Conservation (phyloP, 2,329 filamentous ascomycete species). For the Coniochaeta hoffmannii region DNA sequence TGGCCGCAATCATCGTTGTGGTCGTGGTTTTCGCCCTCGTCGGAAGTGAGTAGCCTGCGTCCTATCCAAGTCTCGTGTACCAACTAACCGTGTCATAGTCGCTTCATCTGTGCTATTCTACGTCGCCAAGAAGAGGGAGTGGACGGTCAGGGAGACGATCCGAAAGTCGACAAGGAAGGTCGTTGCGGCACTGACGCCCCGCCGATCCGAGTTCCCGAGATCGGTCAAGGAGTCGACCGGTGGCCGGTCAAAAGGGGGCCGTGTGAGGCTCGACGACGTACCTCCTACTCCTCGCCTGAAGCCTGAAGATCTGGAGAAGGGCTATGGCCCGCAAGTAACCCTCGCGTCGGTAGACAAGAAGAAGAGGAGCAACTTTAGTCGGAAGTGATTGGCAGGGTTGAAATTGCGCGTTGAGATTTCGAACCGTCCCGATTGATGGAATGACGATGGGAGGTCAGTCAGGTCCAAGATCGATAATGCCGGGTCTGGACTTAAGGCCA, state of each 20-base stretch:
- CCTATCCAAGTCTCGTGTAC: conserved; percentile 5
- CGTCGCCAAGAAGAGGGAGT: conserved; percentile 76
- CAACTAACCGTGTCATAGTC: conserved; percentile 33
- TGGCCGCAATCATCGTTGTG: conserved; percentile 68
- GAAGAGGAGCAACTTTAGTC: conserved; percentile 26
- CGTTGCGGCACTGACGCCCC: conserved; percentile 53
- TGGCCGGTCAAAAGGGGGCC: conserved; percentile 21
- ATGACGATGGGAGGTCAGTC: not conserved
- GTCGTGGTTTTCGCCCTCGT: conserved; percentile 60
- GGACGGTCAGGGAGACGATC: conserved; percentile 68
- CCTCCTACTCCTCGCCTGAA: conserved; percentile 50
- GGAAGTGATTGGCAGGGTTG: conserved; percentile 18
- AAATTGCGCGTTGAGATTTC: not conserved
- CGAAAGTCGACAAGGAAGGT: conserved; percentile 59
- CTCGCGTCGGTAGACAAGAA: conserved; percentile 17
- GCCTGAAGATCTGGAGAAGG: conserved; percentile 54
- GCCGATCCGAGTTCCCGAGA: conserved; percentile 52
- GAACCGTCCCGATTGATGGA: not conserved
- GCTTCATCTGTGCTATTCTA: conserved; percentile 64
- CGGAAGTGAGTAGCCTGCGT: conserved; percentile 46
- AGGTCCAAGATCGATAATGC: not conserved
- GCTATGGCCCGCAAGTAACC: conserved; percentile 21
- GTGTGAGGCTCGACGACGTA: conserved; percentile 45
- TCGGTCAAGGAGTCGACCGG: conserved; percentile 38
- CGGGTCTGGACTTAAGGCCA: not conserved